Percentiles rank a stretch among this genome's conserved stretches.
Evolutionary conservation across 371 early-diverging fungal genomes (phyloP).

Genomic region (Synchytrium microbalum): DNA sequence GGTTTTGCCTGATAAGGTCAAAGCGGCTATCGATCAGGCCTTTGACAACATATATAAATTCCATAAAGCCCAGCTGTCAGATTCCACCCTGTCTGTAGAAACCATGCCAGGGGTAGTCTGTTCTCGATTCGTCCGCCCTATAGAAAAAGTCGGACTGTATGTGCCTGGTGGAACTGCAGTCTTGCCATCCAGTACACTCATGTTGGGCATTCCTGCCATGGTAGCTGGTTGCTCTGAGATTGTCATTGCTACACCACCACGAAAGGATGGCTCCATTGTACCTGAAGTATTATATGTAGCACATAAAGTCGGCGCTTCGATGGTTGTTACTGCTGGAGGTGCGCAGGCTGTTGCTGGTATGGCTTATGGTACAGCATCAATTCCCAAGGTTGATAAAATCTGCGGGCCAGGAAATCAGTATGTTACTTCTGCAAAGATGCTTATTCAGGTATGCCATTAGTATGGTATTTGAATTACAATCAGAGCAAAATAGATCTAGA

Average conservation of each 20-base stretch:
- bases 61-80: constrained; percentile 87
- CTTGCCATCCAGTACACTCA: constrained; percentile 87
- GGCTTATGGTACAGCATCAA: constrained; percentile 92
- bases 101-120: constrained; percentile 95
- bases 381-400: constrained; percentile 98
- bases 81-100: constrained; percentile 65
- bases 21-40: constrained; percentile 86
- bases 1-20: constrained; percentile 58
- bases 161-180: constrained; percentile 98
- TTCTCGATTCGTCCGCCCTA: constrained; percentile 84
- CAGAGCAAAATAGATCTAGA: background rate
- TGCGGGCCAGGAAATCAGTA: constrained; percentile 98
- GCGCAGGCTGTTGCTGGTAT: constrained; percentile 98
- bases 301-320: constrained; percentile 88
- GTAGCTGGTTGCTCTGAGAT: constrained; percentile 94
- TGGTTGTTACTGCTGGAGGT: constrained; percentile 89
- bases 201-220: constrained; percentile 95
- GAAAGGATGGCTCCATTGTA: constrained; percentile 79
- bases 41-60: constrained; percentile 86
- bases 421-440: constrained; percentile 97
- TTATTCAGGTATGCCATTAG: constrained; percentile 53
- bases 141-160: constrained; percentile 93
- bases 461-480: constrained; percentile 8
- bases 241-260: constrained; percentile 94
- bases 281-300: constrained; percentile 97